phyloP scores from a whole-genome alignment of 2,329 filamentous ascomycete genomes.

The Xylariaceae sp. region DNA sequence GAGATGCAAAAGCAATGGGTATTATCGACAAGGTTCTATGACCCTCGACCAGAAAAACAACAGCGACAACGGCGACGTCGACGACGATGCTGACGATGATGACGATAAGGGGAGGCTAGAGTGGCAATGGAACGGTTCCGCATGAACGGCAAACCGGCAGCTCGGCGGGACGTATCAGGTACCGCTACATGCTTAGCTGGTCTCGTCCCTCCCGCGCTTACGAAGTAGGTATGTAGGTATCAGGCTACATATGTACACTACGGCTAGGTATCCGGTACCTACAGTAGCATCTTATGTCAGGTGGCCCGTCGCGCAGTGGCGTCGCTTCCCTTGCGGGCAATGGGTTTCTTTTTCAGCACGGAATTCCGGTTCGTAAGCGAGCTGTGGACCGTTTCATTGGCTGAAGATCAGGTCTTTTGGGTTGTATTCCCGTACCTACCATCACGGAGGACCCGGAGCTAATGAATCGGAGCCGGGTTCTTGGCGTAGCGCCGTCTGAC shows the following conservation, averaged over 20 bases:
- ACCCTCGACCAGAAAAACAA: not conserved
- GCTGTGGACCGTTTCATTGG: no score
- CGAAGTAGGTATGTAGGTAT: no score
- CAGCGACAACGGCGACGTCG: not conserved
- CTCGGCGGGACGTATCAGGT: not conserved
- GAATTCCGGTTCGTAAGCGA: no score
- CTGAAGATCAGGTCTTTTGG: no score
- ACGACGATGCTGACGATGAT: not conserved
- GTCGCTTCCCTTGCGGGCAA: not conserved
- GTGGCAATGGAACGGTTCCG: constrained; percentile 8
- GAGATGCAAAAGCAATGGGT: not conserved
- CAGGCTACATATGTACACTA: not conserved
- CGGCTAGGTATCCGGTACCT: not conserved
- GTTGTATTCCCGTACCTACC: not conserved
- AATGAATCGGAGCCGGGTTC: not conserved
- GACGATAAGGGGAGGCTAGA: not conserved
- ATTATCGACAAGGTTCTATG: no score
- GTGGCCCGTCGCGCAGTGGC: not conserved
- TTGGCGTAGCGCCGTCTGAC: not conserved
- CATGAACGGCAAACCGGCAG: not conserved
- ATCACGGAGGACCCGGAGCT: not conserved
- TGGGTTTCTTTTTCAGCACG: not conserved
- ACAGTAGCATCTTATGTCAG: not conserved
- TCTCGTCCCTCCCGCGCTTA: not conserved
- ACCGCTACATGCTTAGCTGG: not conserved